phyloP scores from a whole-genome alignment of 208 protist genomes.

The Trypanosoma scelopori region DNA sequence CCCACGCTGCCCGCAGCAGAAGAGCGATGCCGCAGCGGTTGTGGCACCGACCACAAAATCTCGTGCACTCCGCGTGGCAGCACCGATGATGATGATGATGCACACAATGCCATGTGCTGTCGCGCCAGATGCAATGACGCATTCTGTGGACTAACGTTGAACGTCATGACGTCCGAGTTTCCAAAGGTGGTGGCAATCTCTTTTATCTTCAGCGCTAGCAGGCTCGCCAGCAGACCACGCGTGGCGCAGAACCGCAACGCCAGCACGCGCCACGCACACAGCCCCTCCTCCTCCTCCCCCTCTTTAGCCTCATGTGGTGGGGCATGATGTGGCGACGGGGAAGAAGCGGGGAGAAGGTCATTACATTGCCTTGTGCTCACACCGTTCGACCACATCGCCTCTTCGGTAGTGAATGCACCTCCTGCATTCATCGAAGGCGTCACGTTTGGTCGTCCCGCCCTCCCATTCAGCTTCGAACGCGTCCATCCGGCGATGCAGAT shows the following conservation, averaged over 20 bases:
- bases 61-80: background rate
- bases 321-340: background rate
- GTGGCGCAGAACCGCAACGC: slow-evolving; percentile 15
- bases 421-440: too few species aligned
- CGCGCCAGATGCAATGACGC: slow-evolving; percentile 1
- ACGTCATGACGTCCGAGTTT: background rate
- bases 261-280: slow-evolving; percentile 1
- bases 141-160: background rate
- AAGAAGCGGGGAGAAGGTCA: background rate
- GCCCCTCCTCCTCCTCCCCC: too few species aligned
- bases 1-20: background rate
- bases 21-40: background rate
- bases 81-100: background rate
- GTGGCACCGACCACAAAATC: background rate
- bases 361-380: too few species aligned
- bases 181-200: slow-evolving; percentile 11
- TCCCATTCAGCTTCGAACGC: background rate
- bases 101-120: slow-evolving; percentile 3
- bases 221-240: slow-evolving; percentile 1
- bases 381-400: too few species aligned
- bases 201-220: slow-evolving; percentile 15
- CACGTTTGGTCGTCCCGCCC: too few species aligned
- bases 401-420: too few species aligned
- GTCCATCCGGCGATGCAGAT: slow-evolving; percentile 19
- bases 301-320: background rate